These are phyloP conservation scores for Domatiomyces catenatus DNA, from an alignment of 2,329 filamentous ascomycete species.

Conservation along the genomic window DNA sequence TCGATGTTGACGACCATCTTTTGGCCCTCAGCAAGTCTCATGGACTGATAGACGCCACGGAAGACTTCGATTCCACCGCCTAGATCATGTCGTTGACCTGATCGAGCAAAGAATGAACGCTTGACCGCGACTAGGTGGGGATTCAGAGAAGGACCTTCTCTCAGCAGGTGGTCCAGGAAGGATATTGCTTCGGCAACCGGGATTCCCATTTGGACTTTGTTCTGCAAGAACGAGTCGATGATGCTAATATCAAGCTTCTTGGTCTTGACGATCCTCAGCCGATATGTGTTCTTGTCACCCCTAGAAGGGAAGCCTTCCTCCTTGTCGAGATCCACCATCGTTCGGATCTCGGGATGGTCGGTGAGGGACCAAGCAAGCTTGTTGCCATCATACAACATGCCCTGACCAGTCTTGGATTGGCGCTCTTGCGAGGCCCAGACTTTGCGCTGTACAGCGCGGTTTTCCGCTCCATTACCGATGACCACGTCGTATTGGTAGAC, in stretches of 20 bases:
- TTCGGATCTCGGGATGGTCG: conserved; percentile 32
- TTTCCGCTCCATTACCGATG: conserved; percentile 48
- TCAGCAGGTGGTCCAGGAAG: conserved; percentile 79
- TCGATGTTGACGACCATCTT: conserved; percentile 75
- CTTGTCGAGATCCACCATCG: conserved; percentile 57
- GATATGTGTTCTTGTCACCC: conserved; percentile 37
- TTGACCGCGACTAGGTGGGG: conserved; percentile 51
- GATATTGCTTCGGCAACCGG: conserved; percentile 66
- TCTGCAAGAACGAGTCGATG: conserved; percentile 50
- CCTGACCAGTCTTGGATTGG: conserved; percentile 37
- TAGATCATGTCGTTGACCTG: conserved; percentile 38
- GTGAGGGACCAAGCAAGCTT: conserved; percentile 60
- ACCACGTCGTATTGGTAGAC: conserved; percentile 74
- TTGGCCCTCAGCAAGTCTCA: conserved; percentile 52
- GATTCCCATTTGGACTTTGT: conserved; percentile 46
- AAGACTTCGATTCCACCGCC: conserved; percentile 56
- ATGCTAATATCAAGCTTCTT: conserved; percentile 53
- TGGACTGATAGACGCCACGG: conserved; percentile 79
- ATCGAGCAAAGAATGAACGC: conserved; percentile 60
- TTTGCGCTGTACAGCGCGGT: conserved; percentile 54
- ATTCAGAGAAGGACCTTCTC: conserved; percentile 55
- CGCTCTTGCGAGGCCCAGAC: conserved; percentile 56
- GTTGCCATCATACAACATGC: conserved; percentile 67
- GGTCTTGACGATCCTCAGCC: conserved; percentile 48
- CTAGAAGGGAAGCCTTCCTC: conserved; percentile 36